Percentiles rank a stretch among this genome's conserved stretches.
Conservation (phyloP, 2,329 filamentous ascomycete species). For the Ophiostoma piceae region DNA sequence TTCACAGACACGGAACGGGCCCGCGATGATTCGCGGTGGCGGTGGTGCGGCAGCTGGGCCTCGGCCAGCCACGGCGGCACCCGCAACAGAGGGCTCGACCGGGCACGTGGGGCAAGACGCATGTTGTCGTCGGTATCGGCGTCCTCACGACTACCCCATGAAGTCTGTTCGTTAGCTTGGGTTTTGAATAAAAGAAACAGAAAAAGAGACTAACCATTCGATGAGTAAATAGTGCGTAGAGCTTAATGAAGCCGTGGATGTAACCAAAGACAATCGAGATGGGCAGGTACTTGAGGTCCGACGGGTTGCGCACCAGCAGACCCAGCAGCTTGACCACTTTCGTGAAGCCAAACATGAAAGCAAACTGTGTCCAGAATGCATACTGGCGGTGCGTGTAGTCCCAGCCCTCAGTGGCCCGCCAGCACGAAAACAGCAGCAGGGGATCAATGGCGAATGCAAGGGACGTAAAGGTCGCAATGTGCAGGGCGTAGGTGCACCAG, state of each 20-base stretch:
- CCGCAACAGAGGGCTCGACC: slow-evolving; percentile 34
- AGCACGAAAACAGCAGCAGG: slow-evolving; percentile 63
- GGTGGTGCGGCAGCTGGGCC: slow-evolving; percentile 8
- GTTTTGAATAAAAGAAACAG: background rate
- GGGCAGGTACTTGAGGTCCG: slow-evolving; percentile 72
- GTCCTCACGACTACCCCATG: slow-evolving; percentile 90
- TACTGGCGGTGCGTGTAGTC: slow-evolving; percentile 47
- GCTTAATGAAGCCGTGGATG: slow-evolving; percentile 86
- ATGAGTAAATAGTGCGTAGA: slow-evolving; percentile 77
- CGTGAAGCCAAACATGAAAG: slow-evolving; percentile 75
- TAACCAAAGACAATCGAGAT: slow-evolving; percentile 89
- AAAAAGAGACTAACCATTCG: slow-evolving; percentile 55
- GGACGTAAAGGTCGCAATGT: slow-evolving; percentile 87
- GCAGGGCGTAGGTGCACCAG: slow-evolving; percentile 90
- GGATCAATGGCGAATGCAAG: slow-evolving; percentile 76
- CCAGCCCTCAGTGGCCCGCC: slow-evolving; percentile 62
- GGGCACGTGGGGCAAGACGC: slow-evolving; percentile 25
- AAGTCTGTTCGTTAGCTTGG: slow-evolving; percentile 58
- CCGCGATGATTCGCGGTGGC: slow-evolving; percentile 6
- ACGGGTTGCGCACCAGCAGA: slow-evolving; percentile 77
- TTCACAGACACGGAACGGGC: background rate
- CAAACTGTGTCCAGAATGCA: slow-evolving; percentile 57
- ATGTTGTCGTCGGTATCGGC: slow-evolving; percentile 71
- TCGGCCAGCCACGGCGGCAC: slow-evolving; percentile 35
- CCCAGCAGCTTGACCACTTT: slow-evolving; percentile 89